A percentile compares a stretch with the other conserved stretches of the same genome.
Conservation (phyloP, 805 yeast genomes). For the Ogataea ganodermae region DNA sequence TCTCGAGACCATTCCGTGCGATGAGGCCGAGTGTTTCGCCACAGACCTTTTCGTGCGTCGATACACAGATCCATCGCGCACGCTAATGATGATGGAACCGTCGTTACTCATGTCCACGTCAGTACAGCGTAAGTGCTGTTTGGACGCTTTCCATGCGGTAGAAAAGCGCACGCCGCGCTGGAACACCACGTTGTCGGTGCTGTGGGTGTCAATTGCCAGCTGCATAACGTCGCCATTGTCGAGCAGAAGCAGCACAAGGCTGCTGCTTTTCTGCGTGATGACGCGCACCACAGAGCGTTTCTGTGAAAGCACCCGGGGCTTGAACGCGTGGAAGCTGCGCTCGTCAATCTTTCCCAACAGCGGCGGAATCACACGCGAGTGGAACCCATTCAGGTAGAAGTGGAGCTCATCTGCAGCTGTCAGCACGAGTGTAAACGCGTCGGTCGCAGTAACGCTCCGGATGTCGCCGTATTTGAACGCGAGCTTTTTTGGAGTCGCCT, state of each 20-base stretch:
- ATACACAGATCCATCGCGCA: constrained; percentile 69
- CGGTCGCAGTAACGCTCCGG: constrained; percentile 61
- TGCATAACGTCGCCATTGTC: constrained; percentile 61
- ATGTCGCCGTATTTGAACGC: constrained; percentile 50
- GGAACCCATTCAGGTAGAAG: constrained; percentile 58
- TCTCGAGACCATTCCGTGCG: constrained; percentile 25
- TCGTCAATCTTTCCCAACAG: constrained; percentile 36
- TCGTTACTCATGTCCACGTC: constrained; percentile 71
- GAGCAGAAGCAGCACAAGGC: constrained; percentile 49
- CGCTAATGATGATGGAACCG: constrained; percentile 69
- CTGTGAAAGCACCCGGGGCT: constrained; percentile 51
- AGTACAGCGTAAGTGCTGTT: constrained; percentile 53
- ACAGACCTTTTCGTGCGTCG: constrained; percentile 40
- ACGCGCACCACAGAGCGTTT: constrained; percentile 37
- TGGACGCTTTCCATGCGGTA: constrained; percentile 64
- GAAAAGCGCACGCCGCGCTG: constrained; percentile 47
- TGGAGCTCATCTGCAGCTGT: constrained; percentile 61
- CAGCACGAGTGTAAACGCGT: constrained; percentile 67
- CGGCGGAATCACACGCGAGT: constrained; percentile 47
- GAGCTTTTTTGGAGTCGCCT: constrained; percentile 27
- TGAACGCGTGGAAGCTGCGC: constrained; percentile 53
- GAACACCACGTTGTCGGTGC: constrained; percentile 37
- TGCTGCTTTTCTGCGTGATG: constrained; percentile 40
- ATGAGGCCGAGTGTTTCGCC: constrained; percentile 32
- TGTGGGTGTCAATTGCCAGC: constrained; percentile 32